phyloP scores from a whole-genome alignment of 495 filamentous ascomycete genomes.

The Aspergillus conjunctus region DNA sequence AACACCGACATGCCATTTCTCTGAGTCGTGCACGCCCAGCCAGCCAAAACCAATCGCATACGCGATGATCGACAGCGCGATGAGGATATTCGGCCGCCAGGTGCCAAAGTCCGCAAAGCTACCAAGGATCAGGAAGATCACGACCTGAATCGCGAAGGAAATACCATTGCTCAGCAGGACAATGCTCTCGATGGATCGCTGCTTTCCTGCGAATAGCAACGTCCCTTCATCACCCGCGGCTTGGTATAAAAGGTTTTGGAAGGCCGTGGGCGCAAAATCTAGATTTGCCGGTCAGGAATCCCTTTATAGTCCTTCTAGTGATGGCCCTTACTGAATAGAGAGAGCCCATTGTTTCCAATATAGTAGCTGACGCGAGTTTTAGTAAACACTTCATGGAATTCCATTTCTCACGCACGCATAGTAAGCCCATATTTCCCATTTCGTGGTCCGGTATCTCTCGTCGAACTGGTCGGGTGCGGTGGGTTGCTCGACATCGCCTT shows the following conservation, averaged over 20 bases:
- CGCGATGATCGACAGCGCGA: conserved; percentile 57
- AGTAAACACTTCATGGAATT: conserved; percentile 21
- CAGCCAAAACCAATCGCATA: conserved; percentile 65
- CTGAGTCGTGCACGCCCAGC: conserved; percentile 59
- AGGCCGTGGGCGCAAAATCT: conserved; percentile 67
- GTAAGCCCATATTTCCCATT: conserved; percentile 65
- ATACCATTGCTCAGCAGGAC: conserved; percentile 65
- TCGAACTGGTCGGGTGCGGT: conserved; percentile 51
- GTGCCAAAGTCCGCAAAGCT: conserved; percentile 62
- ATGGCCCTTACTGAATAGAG: conserved; percentile 57
- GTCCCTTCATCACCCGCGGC: conserved; percentile 52
- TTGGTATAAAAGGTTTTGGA: conserved; percentile 63
- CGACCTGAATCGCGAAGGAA: conserved; percentile 63
- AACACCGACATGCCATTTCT: conserved; percentile 57
- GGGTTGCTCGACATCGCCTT: conserved; percentile 2
- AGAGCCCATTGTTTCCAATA: conserved; percentile 67
- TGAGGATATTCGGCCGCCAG: conserved; percentile 63
- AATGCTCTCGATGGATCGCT: conserved; percentile 60
- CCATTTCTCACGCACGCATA: conserved; percentile 49
- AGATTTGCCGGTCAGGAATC: conserved; percentile 6
- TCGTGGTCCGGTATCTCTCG: conserved; percentile 51
- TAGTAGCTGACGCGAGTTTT: conserved; percentile 52
- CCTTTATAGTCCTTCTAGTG: not conserved
- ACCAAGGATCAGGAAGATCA: conserved; percentile 61
- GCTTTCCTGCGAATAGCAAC: conserved; percentile 52